Evolutionary conservation across 2,329 filamentous ascomycete species (phyloP).

Genomic region (Botrytis medusae): DNA sequence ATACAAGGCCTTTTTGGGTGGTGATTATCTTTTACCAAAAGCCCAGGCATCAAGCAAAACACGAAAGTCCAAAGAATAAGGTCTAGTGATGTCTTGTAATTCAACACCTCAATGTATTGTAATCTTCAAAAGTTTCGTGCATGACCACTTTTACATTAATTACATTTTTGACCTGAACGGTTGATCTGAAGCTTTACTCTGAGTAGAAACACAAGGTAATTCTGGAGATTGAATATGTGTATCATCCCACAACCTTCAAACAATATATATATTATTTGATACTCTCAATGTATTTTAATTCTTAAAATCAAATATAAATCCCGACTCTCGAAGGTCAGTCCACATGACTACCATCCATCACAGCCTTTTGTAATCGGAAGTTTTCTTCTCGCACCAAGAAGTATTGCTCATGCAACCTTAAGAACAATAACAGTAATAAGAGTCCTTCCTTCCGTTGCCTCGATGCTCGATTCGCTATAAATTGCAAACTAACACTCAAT

Average conservation of each 20-base stretch:
- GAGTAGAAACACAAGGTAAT: not conserved
- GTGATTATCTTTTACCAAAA: conserved; percentile 36
- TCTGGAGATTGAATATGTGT: not conserved
- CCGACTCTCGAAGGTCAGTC: too few species aligned
- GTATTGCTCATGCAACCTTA: not conserved
- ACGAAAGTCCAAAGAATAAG: not conserved
- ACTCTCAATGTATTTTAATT: too few species aligned
- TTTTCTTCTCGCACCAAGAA: accelerated
- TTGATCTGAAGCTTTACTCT: not conserved
- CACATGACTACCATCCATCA: not conserved
- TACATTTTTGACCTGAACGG: accelerated
- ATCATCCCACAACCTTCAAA: not conserved
- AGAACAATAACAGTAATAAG: not conserved
- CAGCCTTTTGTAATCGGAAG: not conserved
- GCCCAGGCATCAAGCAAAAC: not conserved
- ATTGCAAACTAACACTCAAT: not conserved
- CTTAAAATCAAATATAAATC: too few species aligned
- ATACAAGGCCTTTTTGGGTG: conserved; percentile 30
- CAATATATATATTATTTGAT: not conserved
- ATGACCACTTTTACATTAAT: not conserved
- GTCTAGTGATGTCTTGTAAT: not conserved
- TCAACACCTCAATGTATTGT: not conserved
- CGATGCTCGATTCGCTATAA: not conserved
- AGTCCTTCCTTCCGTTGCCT: not conserved
- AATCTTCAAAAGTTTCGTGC: not conserved